phyloP scores from a whole-genome alignment of 441 rosid genomes.

The Rhodomyrtus psidioides region DNA sequence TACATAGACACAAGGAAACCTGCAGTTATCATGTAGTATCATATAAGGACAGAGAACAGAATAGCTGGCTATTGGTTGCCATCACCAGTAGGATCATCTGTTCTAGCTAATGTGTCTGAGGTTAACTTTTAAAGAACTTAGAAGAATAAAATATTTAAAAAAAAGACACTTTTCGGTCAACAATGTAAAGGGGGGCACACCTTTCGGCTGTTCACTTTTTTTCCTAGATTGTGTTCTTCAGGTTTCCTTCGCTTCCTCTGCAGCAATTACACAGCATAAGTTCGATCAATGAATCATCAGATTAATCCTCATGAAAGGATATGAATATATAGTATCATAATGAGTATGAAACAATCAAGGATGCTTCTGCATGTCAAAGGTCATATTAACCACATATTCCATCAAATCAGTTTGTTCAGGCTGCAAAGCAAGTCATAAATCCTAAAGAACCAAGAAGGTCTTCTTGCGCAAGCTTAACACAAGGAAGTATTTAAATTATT shows the following conservation, averaged over 20 bases:
- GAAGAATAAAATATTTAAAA: neutral
- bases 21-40: neutral
- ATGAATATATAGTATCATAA: neutral
- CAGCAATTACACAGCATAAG: neutral
- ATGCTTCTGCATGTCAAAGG: neutral
- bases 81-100: neutral
- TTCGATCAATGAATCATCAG: neutral
- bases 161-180: neutral
- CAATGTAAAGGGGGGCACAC: conserved; percentile 22
- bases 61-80: neutral
- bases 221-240: conserved; percentile 57
- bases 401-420: neutral
- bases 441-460: neutral
- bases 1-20: neutral
- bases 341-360: neutral
- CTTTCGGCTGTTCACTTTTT: conserved; percentile 57
- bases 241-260: conserved; percentile 92
- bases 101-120: neutral
- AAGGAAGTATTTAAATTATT: neutral
- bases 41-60: neutral
- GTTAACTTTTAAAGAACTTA: neutral
- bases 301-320: neutral
- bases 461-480: neutral
- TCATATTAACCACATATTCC: neutral
- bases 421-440: neutral